These are phyloP conservation scores for Colletotrichum sansevieriae DNA, from an alignment of 2,329 filamentous ascomycete genomes.

Conservation along the genomic window DNA sequence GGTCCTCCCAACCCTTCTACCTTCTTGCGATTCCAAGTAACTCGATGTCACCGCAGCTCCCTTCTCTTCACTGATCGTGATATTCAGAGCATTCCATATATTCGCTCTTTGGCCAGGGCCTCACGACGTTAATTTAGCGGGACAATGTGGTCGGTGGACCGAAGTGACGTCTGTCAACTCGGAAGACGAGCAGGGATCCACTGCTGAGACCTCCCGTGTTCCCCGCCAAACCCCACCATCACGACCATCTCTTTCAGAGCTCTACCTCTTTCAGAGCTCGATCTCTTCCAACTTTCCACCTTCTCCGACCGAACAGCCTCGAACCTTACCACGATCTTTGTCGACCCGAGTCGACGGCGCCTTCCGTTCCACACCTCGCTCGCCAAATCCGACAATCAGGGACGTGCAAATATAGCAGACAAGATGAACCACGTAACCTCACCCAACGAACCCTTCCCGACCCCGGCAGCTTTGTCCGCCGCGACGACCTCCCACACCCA, in stretches of 20 bases:
- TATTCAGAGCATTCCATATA: no score
- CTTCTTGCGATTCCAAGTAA: no score
- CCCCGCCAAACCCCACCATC: slow-evolving; percentile 41
- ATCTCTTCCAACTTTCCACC: not conserved
- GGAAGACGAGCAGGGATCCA: slow-evolving; percentile 31
- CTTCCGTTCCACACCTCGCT: not conserved
- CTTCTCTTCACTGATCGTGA: no score
- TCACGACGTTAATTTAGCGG: no score
- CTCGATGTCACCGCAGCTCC: no score
- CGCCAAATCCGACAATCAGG: not conserved
- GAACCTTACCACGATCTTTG: not conserved
- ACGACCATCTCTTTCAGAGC: slow-evolving; percentile 25
- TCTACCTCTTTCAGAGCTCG: slow-evolving; percentile 29
- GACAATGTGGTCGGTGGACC: not conserved
- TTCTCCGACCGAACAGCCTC: not conserved
- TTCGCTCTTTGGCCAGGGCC: no score
- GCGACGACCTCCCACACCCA: slow-evolving; percentile 71
- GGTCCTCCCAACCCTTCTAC: no score
- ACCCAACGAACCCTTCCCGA: slow-evolving; percentile 67
- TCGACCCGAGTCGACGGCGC: no score
- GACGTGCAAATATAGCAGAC: slow-evolving; percentile 22
- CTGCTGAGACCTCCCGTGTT: slow-evolving; percentile 21
- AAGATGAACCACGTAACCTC: slow-evolving; percentile 57
- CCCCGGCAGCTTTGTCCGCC: slow-evolving; percentile 60
- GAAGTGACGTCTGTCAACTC: slow-evolving; percentile 22